Conservation (phyloP, 305 asterid species). For the Fraxinus albicans region DNA sequence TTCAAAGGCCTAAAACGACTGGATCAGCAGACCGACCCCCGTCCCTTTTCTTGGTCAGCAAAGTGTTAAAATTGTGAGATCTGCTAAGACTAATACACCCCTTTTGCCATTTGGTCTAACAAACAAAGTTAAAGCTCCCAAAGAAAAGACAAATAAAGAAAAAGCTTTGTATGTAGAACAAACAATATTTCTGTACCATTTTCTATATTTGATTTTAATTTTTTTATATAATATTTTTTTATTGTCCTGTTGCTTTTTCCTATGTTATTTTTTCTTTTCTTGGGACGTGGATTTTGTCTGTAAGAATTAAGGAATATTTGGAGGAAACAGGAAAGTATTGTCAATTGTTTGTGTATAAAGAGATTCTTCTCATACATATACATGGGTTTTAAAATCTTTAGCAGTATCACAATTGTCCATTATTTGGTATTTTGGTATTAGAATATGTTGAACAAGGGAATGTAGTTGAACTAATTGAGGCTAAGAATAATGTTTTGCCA, state of each 20-base stretch:
- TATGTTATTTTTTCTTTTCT: conserved; percentile 33
- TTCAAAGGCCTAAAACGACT: conserved; percentile 43
- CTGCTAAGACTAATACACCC: conserved; percentile 44
- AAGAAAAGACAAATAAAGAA: conserved; percentile 51
- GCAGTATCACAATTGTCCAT: background rate
- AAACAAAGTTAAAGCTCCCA: conserved; percentile 59
- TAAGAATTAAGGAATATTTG: conserved; percentile 33
- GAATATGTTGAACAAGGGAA: conserved; percentile 26
- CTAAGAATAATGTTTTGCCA: conserved; percentile 32
- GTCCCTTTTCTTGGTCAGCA: conserved; percentile 57
- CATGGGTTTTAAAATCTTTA: conserved; percentile 20
- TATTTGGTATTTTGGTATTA: background rate
- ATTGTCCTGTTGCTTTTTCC: conserved; percentile 32
- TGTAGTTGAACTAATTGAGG: conserved; percentile 46
- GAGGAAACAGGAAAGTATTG: conserved; percentile 23
- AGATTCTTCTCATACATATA: conserved; percentile 14
- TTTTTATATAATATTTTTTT: conserved; percentile 22
- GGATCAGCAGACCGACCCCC: conserved; percentile 38
- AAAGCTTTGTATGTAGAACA: conserved; percentile 45
- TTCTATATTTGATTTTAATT: conserved; percentile 11
- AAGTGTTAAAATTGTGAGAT: conserved; percentile 33
- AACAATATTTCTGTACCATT: conserved; percentile 23
- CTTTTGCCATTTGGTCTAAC: conserved; percentile 50
- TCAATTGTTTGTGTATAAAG: conserved; percentile 41
- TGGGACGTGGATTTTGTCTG: conserved; percentile 45